These are phyloP conservation scores for Trypanosoma avium DNA, from an alignment of 208 protist genomes.

Conservation along the genomic window DNA sequence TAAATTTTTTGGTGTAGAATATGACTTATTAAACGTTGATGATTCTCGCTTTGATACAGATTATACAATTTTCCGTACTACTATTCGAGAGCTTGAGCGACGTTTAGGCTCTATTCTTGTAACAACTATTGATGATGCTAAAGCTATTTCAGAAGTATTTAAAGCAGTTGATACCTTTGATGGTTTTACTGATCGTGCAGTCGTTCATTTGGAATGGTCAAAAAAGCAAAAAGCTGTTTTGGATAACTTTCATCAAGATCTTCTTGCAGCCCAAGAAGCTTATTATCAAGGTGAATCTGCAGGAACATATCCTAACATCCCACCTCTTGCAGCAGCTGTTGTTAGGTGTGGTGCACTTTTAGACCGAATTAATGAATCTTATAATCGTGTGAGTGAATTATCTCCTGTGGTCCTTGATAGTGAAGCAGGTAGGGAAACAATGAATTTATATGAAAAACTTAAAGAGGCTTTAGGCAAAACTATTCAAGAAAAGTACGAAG, in stretches of 20 bases:
- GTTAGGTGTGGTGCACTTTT: constrained; percentile 92
- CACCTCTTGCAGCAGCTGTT: constrained; percentile 91
- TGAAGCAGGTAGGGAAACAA: constrained; percentile 76
- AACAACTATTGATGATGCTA: constrained; percentile 93
- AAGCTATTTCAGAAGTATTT: constrained; percentile 92
- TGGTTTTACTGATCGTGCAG: constrained; percentile 91
- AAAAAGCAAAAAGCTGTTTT: constrained; percentile 92
- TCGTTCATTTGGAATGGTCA: constrained; percentile 94
- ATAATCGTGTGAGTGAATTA: constrained; percentile 77
- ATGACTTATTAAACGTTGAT: constrained; percentile 95
- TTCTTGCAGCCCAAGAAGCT: constrained; percentile 88
- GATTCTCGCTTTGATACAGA: constrained; percentile 93
- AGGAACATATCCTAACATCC: constrained; percentile 90
- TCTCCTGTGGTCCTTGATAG: constrained; percentile 78
- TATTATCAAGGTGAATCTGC: constrained; percentile 86
- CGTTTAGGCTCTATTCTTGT: constrained; percentile 92
- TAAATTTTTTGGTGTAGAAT: constrained; percentile 87
- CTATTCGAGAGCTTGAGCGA: constrained; percentile 91
- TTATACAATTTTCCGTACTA: constrained; percentile 87
- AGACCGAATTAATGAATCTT: constrained; percentile 93
- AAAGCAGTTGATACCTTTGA: constrained; percentile 97
- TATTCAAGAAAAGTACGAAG: constrained; percentile 82
- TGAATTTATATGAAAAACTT: constrained; percentile 84
- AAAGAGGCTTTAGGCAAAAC: constrained; percentile 53
- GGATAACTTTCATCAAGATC: constrained; percentile 82